These are phyloP conservation scores for Plasmodium inui DNA, from an alignment of 169 alveolate species.

Conservation along the genomic window DNA sequence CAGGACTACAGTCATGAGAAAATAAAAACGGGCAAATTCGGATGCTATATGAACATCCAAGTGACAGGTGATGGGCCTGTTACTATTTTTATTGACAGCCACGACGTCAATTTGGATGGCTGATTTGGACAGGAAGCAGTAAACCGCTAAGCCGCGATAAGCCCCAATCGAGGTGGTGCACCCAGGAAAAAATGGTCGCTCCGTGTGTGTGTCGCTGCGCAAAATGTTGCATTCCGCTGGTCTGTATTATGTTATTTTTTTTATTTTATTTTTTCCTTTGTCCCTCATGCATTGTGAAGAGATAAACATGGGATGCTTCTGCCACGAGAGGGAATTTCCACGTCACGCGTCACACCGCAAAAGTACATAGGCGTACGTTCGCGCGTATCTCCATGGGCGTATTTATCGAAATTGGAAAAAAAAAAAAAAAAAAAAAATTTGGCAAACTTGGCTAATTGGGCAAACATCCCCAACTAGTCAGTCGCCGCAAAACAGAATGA, in stretches of 20 bases:
- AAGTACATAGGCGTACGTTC: too few species aligned
- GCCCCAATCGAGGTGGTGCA: not conserved
- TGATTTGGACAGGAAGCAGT: not conserved
- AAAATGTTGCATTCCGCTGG: not conserved
- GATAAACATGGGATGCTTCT: not conserved
- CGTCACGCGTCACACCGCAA: not conserved
- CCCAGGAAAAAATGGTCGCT: not conserved
- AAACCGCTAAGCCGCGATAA: too few species aligned
- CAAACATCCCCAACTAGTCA: not conserved
- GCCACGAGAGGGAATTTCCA: not conserved
- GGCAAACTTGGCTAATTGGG: not conserved
- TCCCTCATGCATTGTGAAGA: not conserved
- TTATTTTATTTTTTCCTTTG: not conserved
- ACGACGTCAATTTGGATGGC: slow-evolving; percentile 27
- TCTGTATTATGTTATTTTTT: too few species aligned
- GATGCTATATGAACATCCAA: slow-evolving; percentile 91
- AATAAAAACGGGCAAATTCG: slow-evolving; percentile 86
- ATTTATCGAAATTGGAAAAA: too few species aligned
- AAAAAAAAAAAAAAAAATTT: too few species aligned
- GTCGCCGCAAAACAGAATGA: slow-evolving; percentile 7
- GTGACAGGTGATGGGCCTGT: slow-evolving; percentile 95
- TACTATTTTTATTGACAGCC: slow-evolving; percentile 84
- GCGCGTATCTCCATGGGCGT: not conserved
- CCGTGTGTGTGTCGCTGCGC: not conserved
- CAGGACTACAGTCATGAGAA: slow-evolving; percentile 46